phyloP scores from a whole-genome alignment of 495 filamentous ascomycete genomes.

The Daldinia vernicosa region DNA sequence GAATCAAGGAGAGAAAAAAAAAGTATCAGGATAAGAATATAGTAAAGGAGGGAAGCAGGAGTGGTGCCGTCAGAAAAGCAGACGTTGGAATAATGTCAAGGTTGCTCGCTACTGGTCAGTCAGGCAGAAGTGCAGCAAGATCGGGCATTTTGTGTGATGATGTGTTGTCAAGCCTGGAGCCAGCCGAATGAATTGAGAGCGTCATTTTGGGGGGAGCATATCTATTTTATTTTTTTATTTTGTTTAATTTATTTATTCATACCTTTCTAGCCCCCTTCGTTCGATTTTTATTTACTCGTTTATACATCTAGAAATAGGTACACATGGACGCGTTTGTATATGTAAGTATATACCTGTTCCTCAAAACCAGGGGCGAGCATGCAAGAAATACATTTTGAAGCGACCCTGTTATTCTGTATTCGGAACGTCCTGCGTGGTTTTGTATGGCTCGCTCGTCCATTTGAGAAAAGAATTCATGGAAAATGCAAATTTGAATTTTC shows the following conservation, averaged over 20 bases:
- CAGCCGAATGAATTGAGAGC: slow-evolving; percentile 32
- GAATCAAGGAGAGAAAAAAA: not conserved
- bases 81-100: slow-evolving; percentile 37
- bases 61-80: slow-evolving; percentile 32
- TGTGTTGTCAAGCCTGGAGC: slow-evolving; percentile 47
- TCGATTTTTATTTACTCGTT: not conserved
- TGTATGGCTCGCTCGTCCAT: slow-evolving; percentile 14
- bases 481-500: slow-evolving; percentile 37
- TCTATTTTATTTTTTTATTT: slow-evolving; percentile 16
- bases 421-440: slow-evolving; percentile 22
- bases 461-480: slow-evolving; percentile 25
- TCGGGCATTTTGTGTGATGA: slow-evolving; percentile 59
- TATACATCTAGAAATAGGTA: slow-evolving; percentile 4
- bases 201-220: slow-evolving; percentile 25
- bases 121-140: slow-evolving; percentile 62
- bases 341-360: slow-evolving; percentile 8
- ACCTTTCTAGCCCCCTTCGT: slow-evolving; percentile 4
- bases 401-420: slow-evolving; percentile 35
- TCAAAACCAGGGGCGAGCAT: slow-evolving; percentile 22
- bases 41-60: slow-evolving; percentile 8
- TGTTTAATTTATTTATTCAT: not conserved
- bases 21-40: slow-evolving; percentile 3
- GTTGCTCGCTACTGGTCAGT: slow-evolving; percentile 51
- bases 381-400: slow-evolving; percentile 37
- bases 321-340: slow-evolving; percentile 18